Evolutionary conservation across 1,284 basidiomycete genomes (phyloP).

Genomic region (Ceratobasidium sp.): DNA sequence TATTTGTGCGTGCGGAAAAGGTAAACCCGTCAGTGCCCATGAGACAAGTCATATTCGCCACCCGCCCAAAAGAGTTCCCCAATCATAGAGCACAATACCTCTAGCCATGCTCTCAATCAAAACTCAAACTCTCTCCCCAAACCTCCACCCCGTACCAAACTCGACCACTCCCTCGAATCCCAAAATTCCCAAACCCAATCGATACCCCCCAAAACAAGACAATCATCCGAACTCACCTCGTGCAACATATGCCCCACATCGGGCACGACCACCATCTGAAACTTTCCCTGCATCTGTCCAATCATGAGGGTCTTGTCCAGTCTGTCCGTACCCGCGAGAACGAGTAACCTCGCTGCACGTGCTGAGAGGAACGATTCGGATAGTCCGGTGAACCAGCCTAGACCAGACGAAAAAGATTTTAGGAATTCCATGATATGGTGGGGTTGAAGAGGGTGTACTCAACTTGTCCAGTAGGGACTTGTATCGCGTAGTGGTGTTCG

Average conservation of each 20-base stretch:
- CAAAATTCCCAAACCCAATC: not conserved
- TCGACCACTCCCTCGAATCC: not conserved
- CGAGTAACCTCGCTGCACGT: constrained; percentile 84
- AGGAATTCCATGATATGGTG: too few species aligned
- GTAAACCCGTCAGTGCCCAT: not conserved
- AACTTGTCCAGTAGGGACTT: constrained; percentile 90
- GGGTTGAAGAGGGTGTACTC: too few species aligned
- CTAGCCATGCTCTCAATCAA: not conserved
- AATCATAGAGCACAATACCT: not conserved
- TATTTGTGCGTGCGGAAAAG: constrained; percentile 18
- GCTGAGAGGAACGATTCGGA: constrained; percentile 82
- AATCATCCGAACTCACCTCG: constrained; percentile 76
- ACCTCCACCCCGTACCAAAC: not conserved
- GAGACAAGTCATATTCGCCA: not conserved
- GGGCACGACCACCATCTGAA: constrained; percentile 90
- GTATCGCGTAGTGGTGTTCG: constrained; percentile 88
- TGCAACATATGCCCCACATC: constrained; percentile 95
- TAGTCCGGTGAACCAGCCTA: constrained; percentile 92
- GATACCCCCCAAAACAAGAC: not conserved
- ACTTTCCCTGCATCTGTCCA: constrained; percentile 99
- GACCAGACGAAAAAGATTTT: too few species aligned
- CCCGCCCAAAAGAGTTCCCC: not conserved
- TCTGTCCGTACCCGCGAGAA: constrained; percentile 93
- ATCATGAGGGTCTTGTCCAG: constrained; percentile 96
- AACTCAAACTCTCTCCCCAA: too few species aligned